Base-by-base conservation (phyloP, 306 rosid species). In the Castanospermum australe region DNA sequence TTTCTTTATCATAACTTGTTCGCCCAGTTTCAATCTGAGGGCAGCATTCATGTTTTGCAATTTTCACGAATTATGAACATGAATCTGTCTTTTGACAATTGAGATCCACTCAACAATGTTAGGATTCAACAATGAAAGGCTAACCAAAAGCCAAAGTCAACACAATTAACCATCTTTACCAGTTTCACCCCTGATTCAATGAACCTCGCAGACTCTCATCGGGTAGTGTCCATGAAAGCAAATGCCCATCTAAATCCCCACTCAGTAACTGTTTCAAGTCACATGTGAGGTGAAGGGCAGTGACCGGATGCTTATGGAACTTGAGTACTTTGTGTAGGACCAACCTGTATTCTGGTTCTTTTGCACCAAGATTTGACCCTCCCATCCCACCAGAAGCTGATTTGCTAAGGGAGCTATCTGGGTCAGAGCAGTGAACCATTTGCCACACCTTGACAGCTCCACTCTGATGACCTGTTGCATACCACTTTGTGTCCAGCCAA, bases 381-480 rank as follows among this genome's bases (percentile, higher is more conserved):
- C 86, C 91, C 52, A 48, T 44, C 55, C 88, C 93, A 71, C 75
- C 56, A 72, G 85, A 67, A 9, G 83, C 80, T 17, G 91, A 86
- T 88, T 90, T 91, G 77, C 81, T 77, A 41, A 83, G 93, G 80
- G 92, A 85, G 84, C 67, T 68, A 54, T 82, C 91, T 13, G 75
- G 88, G 56, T 83, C 85, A 66, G 94, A 84, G 88, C 86, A 77
- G 88, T 93, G 94, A 73, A 96, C 89, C 96, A 89, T 93, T 85
- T 92, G 97, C 99, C 98, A 96, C 77, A 96, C 97, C 88, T 96
- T 96, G 66, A 96, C 89, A 21, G 99, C 92, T 73, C 99, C 99
- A 79, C 99, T 96, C 92, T 96, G 99, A 88, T 96, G 99, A 75
- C 99, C 99, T 8, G 98, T 96, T 71, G 89, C 99, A 76, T 88